A percentile compares a stretch with the other conserved stretches of the same genome.
These are phyloP conservation scores for Tetramitus jugosus DNA, from an alignment of 208 protist genomes.

Conservation along the genomic window DNA sequence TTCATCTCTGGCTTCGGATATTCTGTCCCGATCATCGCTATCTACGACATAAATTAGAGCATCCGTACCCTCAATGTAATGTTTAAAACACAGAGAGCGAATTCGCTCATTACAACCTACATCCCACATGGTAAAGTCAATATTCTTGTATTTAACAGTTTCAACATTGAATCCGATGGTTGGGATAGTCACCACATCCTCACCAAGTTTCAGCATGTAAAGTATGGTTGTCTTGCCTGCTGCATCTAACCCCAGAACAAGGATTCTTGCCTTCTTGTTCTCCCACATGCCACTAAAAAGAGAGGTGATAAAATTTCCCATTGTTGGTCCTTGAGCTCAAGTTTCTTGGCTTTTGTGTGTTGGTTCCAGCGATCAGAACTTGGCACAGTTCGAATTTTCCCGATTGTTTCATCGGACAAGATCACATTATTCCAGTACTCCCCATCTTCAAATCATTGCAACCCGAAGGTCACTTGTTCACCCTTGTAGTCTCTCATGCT, in stretches of 20 bases:
- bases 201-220: slow-evolving; percentile 88
- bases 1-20: slow-evolving; percentile 44
- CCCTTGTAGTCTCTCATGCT: too few relatives aligned
- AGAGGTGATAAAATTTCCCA: too few relatives aligned
- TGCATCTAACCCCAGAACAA: slow-evolving; percentile 90
- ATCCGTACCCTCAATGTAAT: slow-evolving; percentile 67
- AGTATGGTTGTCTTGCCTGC: slow-evolving; percentile 89
- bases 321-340: too few relatives aligned
- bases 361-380: too few relatives aligned
- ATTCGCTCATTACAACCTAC: slow-evolving; percentile 75
- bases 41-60: slow-evolving; percentile 54
- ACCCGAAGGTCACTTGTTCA: too few relatives aligned
- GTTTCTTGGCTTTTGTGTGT: too few relatives aligned
- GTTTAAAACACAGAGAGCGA: slow-evolving; percentile 63
- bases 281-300: too few relatives aligned
- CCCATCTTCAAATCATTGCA: too few relatives aligned
- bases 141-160: slow-evolving; percentile 93
- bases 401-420: too few relatives aligned
- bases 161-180: slow-evolving; percentile 97
- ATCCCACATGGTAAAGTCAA: slow-evolving; percentile 74
- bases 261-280: slow-evolving; percentile 82
- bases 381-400: too few relatives aligned
- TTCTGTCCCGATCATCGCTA: slow-evolving; percentile 39
- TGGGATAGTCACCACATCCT: slow-evolving; percentile 84
- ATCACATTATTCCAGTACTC: too few relatives aligned